Percentiles rank a stretch among this genome's conserved stretches.
phyloP scores from a whole-genome alignment of 1,284 basidiomycete genomes.

The Malassezia restricta region DNA sequence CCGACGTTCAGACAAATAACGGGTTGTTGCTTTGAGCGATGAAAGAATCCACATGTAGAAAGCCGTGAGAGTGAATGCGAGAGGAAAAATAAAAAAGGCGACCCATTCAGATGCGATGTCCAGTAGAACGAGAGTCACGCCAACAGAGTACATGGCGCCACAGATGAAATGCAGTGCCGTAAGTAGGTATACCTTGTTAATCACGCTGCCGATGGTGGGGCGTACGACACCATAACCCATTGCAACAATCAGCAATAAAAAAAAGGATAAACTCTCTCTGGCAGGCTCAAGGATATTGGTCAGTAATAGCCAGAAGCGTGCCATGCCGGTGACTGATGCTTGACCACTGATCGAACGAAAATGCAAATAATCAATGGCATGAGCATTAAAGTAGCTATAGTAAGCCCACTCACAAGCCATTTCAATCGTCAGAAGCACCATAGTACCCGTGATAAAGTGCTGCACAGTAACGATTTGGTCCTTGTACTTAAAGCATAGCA shows the following conservation, averaged over 20 bases:
- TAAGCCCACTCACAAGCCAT: conserved; percentile 58
- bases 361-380: conserved; percentile 34
- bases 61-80: conserved; percentile 81
- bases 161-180: conserved; percentile 80
- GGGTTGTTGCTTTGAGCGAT: conserved; percentile 36
- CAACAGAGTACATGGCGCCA: conserved; percentile 57
- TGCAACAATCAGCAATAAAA: conserved; percentile 75
- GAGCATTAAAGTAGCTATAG: conserved; percentile 34
- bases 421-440: conserved; percentile 78
- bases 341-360: conserved; percentile 24
- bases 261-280: conserved; percentile 84
- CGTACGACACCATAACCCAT: conserved; percentile 48
- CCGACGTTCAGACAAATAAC: conserved; percentile 31
- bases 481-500: conserved; percentile 67
- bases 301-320: conserved; percentile 33
- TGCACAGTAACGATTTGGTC: conserved; percentile 55
- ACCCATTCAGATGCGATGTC: conserved; percentile 51
- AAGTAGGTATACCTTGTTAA: conserved; percentile 65
- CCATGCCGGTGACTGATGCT: conserved; percentile 24
- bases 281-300: conserved; percentile 69
- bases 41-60: conserved; percentile 74
- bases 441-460: conserved; percentile 85
- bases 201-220: conserved; percentile 64
- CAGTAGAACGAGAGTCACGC: conserved; percentile 56
- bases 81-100: conserved; percentile 60